Evolutionary conservation across 2,329 filamentous ascomycete species (phyloP).

Genomic region (Aureobasidium sp.): DNA sequence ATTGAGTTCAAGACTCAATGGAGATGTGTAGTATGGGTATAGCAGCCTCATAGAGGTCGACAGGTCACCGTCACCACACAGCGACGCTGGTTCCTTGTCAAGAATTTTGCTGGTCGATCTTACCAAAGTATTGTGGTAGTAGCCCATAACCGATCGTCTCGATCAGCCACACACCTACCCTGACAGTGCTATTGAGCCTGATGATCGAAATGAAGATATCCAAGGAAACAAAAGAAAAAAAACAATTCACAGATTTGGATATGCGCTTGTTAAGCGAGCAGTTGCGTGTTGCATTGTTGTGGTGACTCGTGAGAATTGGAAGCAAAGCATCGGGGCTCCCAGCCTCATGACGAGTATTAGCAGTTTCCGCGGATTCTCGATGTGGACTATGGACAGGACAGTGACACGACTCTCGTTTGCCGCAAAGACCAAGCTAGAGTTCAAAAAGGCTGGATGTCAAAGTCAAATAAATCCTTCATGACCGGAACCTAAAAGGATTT

Average conservation of each 20-base stretch:
- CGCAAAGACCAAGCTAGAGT: neutral
- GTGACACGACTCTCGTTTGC: neutral
- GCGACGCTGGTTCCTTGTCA: no score
- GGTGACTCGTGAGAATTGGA: neutral
- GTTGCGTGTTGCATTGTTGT: neutral
- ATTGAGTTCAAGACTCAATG: neutral
- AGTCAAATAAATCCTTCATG: neutral
- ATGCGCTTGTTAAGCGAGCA: neutral
- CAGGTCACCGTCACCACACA: neutral
- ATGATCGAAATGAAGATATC: neutral
- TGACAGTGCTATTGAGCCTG: neutral
- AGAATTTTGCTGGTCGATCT: neutral
- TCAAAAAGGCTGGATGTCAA: neutral
- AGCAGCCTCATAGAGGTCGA: neutral
- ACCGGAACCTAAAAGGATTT: neutral
- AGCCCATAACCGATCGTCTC: neutral
- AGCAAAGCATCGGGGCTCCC: neutral
- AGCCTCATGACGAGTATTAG: neutral
- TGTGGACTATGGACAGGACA: neutral
- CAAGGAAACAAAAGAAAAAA: neutral
- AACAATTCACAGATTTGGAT: neutral
- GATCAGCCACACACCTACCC: neutral
- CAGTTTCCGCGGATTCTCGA: neutral
- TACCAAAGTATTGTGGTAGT: neutral
- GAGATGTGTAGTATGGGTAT: neutral